These are phyloP conservation scores for Lepidopterella palustris DNA, from an alignment of 495 filamentous ascomycete genomes.

Conservation along the genomic window DNA sequence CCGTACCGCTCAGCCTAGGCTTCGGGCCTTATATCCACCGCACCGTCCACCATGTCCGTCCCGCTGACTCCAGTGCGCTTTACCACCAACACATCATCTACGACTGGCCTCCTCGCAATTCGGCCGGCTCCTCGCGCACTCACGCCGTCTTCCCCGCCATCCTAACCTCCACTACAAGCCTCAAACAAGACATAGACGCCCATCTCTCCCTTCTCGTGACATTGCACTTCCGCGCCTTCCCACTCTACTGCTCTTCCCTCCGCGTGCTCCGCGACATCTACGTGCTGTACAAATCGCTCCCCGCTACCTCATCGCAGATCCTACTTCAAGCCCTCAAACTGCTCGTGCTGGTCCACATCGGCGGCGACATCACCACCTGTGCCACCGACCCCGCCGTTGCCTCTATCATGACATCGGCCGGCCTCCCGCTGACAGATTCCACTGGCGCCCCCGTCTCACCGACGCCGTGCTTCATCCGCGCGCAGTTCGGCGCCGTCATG, in stretches of 20 bases:
- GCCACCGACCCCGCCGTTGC: conserved; percentile 7
- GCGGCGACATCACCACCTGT: conserved; percentile 19
- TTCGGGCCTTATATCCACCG: conserved; percentile 22
- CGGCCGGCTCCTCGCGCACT: conserved; percentile 1
- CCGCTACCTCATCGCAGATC: conserved; percentile 10
- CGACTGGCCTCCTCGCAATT: conserved; percentile 20
- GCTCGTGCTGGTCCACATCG: conserved; percentile 30
- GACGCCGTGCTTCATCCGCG: conserved; percentile 31
- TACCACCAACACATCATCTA: conserved; percentile 28
- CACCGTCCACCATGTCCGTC: conserved; percentile 8
- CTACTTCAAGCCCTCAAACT: conserved; percentile 28
- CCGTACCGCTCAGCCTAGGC: conserved; percentile 23
- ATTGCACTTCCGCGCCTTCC: conserved; percentile 24
- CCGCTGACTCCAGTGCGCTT: conserved; percentile 5
- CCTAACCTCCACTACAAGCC: conserved; percentile 4
- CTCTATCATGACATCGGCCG: conserved; percentile 5
- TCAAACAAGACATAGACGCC: conserved; percentile 13
- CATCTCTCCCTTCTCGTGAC: conserved; percentile 25
- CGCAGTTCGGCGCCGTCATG: conserved; percentile 27
- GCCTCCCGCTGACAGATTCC: background rate
- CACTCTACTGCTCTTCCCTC: conserved; percentile 20
- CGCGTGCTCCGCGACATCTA: conserved; percentile 25
- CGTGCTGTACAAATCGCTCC: conserved; percentile 18
- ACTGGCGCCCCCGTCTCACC: conserved; percentile 3
- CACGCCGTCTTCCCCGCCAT: conserved; percentile 28